Evolutionary conservation across 2,329 filamentous ascomycete species (phyloP), one percentile per base, ranked within the genome.

Genomic region (Alternaria triticina): DNA sequence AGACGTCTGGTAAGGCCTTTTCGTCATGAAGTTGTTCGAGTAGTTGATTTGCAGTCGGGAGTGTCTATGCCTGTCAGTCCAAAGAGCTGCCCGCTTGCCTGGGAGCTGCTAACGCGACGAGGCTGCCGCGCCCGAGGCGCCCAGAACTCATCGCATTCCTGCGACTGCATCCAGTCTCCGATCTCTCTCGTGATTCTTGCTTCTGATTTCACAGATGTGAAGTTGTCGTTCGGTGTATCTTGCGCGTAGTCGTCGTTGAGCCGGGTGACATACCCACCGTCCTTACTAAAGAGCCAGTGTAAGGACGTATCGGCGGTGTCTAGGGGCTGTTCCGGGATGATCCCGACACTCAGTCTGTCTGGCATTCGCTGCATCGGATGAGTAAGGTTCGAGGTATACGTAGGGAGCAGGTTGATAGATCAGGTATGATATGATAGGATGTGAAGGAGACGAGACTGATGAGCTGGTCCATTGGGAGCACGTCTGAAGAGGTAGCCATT

Each of bases 151-250:
- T 72, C 66, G 15, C 60, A 58, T 17, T 68, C 60, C 30, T 61
- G 56, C 3, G 68, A 56, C 23, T 71, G 54, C 6, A 71, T 33
- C 66, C 66, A 74, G 6, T 74, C 66, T 17, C 62, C 65, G 2
- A 75, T 62, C 51, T 73, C 68, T 9, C 55, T 59, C 54, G 71
- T 65, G 11, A 71, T 50, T 2, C 33, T 46, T 13, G 66, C 59
- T 20, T 74, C 62, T 22, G 52, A 45, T 54, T 59, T 65, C 40
- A 50, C 12, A 9, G 17, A 61, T 13, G 55, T 50, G 5, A 46
- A 23, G n/a, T 12, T 33, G 27, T 59, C 56, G 6, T 50, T 7
- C 5, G 36, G 27, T 40, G 57, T 22, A 4, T 63, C 22, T n/a
- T 44, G 22, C 6, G 20, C 12, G 15, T 51, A 36, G 50, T 62